Evolutionary conservation across 306 rosid species (phyloP).

Genomic region (Acacia melanoxylon): DNA sequence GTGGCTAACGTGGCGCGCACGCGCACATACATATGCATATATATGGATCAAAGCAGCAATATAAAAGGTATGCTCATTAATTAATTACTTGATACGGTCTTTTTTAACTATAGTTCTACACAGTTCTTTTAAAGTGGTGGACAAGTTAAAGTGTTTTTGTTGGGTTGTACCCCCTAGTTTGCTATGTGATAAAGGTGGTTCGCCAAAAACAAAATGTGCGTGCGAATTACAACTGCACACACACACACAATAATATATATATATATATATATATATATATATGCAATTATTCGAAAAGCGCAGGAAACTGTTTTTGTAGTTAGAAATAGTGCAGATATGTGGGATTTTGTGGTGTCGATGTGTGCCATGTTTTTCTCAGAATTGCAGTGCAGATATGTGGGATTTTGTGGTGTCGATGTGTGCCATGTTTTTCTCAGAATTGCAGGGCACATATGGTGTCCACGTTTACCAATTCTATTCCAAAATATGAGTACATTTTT

Average conservation of each 20-base stretch:
- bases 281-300: slow-evolving; percentile 55
- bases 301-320: slow-evolving; percentile 40
- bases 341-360: slow-evolving; percentile 30
- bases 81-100: background rate
- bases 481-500: background rate
- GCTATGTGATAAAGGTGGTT: slow-evolving; percentile 25
- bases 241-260: too few relatives aligned
- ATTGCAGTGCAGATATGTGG: slow-evolving; percentile 27
- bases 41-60: background rate
- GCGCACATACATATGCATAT: too few relatives aligned
- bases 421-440: slow-evolving; percentile 28
- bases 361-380: slow-evolving; percentile 29
- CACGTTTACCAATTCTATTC: slow-evolving; percentile 28
- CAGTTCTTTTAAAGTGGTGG: slow-evolving; percentile 18
- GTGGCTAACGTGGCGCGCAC: background rate
- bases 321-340: background rate
- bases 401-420: slow-evolving; percentile 30
- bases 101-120: background rate
- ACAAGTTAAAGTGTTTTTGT: slow-evolving; percentile 48
- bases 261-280: too few relatives aligned
- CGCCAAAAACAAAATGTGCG: slow-evolving; percentile 27
- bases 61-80: background rate
- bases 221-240: slow-evolving; percentile 21
- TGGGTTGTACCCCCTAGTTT: slow-evolving; percentile 35
- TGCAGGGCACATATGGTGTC: slow-evolving; percentile 37